Evolutionary conservation across 768 basidiomycete genomes (phyloP), one percentile per base, ranked within the genome.

Genomic region (Termitomyces sp.): DNA sequence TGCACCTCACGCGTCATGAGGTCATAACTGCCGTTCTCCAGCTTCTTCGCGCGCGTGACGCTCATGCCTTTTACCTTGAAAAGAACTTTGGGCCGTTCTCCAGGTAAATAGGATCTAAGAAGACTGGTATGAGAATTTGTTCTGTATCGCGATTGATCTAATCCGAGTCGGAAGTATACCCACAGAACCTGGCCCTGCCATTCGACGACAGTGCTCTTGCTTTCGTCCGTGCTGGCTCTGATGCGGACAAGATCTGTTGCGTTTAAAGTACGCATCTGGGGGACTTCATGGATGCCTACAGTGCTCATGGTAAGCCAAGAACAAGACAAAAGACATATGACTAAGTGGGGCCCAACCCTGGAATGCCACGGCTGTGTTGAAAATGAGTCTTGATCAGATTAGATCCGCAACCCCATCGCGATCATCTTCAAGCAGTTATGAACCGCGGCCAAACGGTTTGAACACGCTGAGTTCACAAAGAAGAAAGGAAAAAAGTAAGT

Each of bases 11-110:
- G 54, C 32, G 52, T 45, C 46, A 68, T 32, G 7, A 68, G 60
- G 38, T 68, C 65, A 40, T 65, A 68, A n/a, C 60, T 50, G 3
- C 65, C 67, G 28, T 66, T 60, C 6, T 58, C 52, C 4, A 63
- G 58, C 48, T 64, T 65, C 58, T 65, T 66, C 0, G 56, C 63
- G 22, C 65, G 61, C 12, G 67, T 62, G 20, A 65, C 32, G 35
- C 65, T 68, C 67, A 68, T 68, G 12, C 67, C 67, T 22, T 60
- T 59, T 15, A 66, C 65, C n/a, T 66, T 68, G 60, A 68, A 68
- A 18, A 66, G 33, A 18, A 68, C 60, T 22, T 59, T 35, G 8
- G 65, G 67, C n/a, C 36, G 28, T 12, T 68, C 62, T 38, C 65
- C 65, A 12, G 65, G 60, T 42, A 60, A 54, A 50, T 68, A 68